Conservation (phyloP, 2,329 filamentous ascomycete species). For the Paraphoma chrysanthemicola region DNA sequence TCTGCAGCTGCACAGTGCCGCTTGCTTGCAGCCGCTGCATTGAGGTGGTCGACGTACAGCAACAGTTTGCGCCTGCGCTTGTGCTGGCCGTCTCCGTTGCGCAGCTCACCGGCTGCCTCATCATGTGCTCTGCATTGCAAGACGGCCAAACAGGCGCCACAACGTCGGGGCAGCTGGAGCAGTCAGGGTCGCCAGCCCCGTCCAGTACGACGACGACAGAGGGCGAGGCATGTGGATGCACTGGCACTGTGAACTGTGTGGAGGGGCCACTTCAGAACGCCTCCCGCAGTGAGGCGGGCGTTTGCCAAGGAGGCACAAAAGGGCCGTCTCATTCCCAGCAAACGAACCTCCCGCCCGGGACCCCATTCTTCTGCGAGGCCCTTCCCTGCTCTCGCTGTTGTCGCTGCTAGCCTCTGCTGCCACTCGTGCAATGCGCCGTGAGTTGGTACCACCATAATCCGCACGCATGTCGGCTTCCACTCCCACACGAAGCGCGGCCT, state of each 20-base stretch:
- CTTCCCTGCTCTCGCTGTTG: background rate
- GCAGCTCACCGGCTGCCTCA: too few species aligned
- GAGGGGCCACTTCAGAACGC: too few species aligned
- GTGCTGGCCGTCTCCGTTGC: background rate
- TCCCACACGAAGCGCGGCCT: slow-evolving; percentile 27
- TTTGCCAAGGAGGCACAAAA: slow-evolving; percentile 22
- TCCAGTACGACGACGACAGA: slow-evolving; percentile 1
- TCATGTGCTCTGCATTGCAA: background rate
- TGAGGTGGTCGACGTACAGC: background rate
- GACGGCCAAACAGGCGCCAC: background rate
- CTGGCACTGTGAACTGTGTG: background rate
- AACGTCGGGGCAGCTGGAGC: slow-evolving; percentile 1
- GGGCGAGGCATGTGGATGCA: slow-evolving; percentile 16
- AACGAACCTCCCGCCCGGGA: slow-evolving; percentile 27
- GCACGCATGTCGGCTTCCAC: slow-evolving; percentile 28
- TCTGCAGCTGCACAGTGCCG: slow-evolving; percentile 1
- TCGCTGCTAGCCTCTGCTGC: slow-evolving; percentile 2
- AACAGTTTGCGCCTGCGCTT: background rate
- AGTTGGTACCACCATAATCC: slow-evolving; percentile 32
- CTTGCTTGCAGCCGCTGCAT: background rate
- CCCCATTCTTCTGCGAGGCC: slow-evolving; percentile 16
- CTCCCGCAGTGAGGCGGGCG: slow-evolving; percentile 12
- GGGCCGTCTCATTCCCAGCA: slow-evolving; percentile 19
- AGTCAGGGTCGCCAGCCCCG: background rate
- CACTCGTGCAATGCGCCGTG: slow-evolving; percentile 36